Evolutionary conservation across 352 stramenopile species (phyloP), one percentile per base, ranked within the genome.

Genomic region (Globisporangium canariense): DNA sequence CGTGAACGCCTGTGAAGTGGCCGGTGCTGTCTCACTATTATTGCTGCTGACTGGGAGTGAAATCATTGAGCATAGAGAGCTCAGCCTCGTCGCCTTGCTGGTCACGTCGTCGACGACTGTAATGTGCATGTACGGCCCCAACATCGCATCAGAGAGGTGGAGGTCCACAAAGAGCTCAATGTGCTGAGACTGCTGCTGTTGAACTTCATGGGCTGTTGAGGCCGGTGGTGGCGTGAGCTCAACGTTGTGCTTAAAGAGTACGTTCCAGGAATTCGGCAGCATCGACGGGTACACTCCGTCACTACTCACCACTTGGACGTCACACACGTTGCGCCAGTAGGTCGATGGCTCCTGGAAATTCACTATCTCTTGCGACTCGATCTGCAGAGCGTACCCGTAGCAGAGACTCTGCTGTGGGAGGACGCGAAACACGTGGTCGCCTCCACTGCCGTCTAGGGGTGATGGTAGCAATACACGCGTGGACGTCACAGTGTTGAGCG

Each of bases 201-300:
- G 22, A 22, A 10, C 32, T 10, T 20, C 49, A 7, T 52, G 20
- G 20, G 18, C 8, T 10, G 30, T 36, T 32, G 32, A 4, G 5
- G 16, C 10, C 9, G 16, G 9, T 56, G 16, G 50, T n/a, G 34
- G 28, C 4, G 61, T 32, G 11, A 89, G 66, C 52, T 85, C 73
- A 54, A 90, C 75, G 2, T 36, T 77, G 38, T 88, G 72, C 50
- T 90, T 90, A 66, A 88, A 81, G 20, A 91, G 34, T 34, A 88
- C 66, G 40, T 85, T 86, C 81, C 81, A 91, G 13, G 75, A 76
- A 1, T 62, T 46, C 0, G 77, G 62, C 7, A 78, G 65, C 67
- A 90, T 65, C 5, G 79, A 70, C 1, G 75, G 75, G 49, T 82
- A 88, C 4, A 56, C 52, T 7, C 82, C 80, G 11, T 85, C 75